Conservation (phyloP, 805 yeast genomes). For the Wickerhamomyces chaumierensis region DNA sequence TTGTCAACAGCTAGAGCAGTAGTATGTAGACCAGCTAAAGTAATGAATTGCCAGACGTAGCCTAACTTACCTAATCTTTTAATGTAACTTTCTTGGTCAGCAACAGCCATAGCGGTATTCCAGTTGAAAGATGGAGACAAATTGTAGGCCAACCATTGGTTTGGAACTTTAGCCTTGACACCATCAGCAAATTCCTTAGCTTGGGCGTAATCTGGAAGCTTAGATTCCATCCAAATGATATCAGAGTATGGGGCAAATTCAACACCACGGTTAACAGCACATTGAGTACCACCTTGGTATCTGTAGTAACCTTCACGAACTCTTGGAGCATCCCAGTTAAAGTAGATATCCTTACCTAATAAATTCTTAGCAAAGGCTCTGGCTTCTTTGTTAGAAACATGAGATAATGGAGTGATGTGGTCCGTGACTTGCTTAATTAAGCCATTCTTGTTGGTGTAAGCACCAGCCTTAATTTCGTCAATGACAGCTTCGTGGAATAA, state of each 20-base stretch:
- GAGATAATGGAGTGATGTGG: slow-evolving; percentile 64
- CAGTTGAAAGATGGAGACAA: slow-evolving; percentile 96
- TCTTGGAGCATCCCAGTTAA: slow-evolving; percentile 92
- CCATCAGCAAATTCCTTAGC: slow-evolving; percentile 94
- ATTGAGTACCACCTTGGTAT: slow-evolving; percentile 91
- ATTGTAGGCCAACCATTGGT: slow-evolving; percentile 95
- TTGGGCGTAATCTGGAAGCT: slow-evolving; percentile 85
- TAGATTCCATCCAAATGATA: slow-evolving; percentile 97
- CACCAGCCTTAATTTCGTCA: slow-evolving; percentile 61
- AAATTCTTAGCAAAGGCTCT: slow-evolving; percentile 62
- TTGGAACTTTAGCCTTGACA: slow-evolving; percentile 68
- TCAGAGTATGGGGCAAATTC: slow-evolving; percentile 93
- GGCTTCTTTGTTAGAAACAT: slow-evolving; percentile 72
- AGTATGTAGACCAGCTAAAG: slow-evolving; percentile 93
- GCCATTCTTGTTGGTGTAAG: slow-evolving; percentile 45
- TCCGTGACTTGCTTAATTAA: slow-evolving; percentile 55
- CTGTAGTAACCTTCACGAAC: slow-evolving; percentile 96
- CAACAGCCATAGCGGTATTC: slow-evolving; percentile 83
- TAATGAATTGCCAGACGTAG: slow-evolving; percentile 95
- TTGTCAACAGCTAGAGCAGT: slow-evolving; percentile 85
- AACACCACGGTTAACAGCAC: slow-evolving; percentile 94
- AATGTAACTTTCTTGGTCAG: slow-evolving; percentile 87
- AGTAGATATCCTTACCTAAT: slow-evolving; percentile 73
- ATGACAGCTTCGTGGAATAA: slow-evolving; percentile 86
- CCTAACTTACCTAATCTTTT: slow-evolving; percentile 79